These are phyloP conservation scores for Draba incana DNA, from an alignment of 345 rosid genomes.

Conservation along the genomic window DNA sequence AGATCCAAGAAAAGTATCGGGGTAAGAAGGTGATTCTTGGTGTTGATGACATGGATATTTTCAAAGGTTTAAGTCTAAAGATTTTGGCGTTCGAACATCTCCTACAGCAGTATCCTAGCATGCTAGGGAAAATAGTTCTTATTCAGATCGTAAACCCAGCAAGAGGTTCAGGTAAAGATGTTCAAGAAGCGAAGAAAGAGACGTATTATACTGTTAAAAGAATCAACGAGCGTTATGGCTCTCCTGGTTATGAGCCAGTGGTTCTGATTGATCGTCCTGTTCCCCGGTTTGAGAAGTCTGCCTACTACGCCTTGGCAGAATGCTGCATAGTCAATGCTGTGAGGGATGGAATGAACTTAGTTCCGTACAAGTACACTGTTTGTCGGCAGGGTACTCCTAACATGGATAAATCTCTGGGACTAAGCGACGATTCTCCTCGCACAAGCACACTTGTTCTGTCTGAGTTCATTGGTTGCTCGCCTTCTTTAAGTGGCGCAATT, in stretches of 20 bases:
- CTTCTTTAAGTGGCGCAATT: slow-evolving; percentile 57
- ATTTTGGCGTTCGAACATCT: slow-evolving; percentile 52
- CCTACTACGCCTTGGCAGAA: slow-evolving; percentile 57
- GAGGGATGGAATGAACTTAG: slow-evolving; percentile 59
- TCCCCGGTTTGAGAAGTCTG: slow-evolving; percentile 52
- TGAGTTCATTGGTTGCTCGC: slow-evolving; percentile 59
- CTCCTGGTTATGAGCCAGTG: slow-evolving; percentile 49
- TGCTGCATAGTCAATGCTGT: slow-evolving; percentile 58
- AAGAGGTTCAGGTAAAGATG: slow-evolving; percentile 54
- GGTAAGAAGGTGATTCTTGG: slow-evolving; percentile 50
- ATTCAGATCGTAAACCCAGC: slow-evolving; percentile 58
- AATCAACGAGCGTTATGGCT: slow-evolving; percentile 51
- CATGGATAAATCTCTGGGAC: slow-evolving; percentile 43
- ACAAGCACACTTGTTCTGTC: slow-evolving; percentile 55
- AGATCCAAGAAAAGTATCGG: slow-evolving; percentile 44
- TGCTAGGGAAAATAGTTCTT: slow-evolving; percentile 47
- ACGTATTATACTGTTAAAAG: slow-evolving; percentile 44
- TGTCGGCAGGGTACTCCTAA: slow-evolving; percentile 51
- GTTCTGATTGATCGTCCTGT: slow-evolving; percentile 55
- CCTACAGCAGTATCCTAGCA: slow-evolving; percentile 45
- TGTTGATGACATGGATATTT: slow-evolving; percentile 59
- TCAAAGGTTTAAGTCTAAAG: slow-evolving; percentile 55
- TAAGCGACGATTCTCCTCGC: slow-evolving; percentile 42
- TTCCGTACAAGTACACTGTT: slow-evolving; percentile 55
- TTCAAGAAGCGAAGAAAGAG: slow-evolving; percentile 50